A percentile compares a stretch with the other conserved stretches of the same genome.
phyloP scores from a whole-genome alignment of 1,284 basidiomycete genomes.

The Ceratobasidium sp. region DNA sequence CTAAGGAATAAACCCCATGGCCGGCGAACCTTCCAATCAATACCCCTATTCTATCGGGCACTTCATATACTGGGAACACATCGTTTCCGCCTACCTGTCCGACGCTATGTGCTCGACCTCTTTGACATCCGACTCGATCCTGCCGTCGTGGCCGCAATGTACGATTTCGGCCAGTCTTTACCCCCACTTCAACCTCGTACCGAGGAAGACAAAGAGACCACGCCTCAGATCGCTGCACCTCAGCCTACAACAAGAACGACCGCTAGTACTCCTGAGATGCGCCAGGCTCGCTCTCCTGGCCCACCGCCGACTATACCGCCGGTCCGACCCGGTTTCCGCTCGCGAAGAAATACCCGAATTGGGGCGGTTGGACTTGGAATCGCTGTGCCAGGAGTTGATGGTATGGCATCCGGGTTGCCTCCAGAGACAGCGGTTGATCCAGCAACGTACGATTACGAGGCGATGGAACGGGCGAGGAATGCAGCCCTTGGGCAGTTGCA shows the following conservation, averaged over 20 bases:
- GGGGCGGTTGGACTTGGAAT: conserved; percentile 37
- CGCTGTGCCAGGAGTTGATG: conserved; percentile 24
- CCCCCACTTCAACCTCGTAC: conserved; percentile 3
- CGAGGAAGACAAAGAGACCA: conserved; percentile 22
- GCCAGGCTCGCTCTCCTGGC: conserved; percentile 29
- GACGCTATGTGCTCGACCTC: conserved; percentile 91
- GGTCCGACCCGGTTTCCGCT: conserved; percentile 25
- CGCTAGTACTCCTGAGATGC: conserved; percentile 29
- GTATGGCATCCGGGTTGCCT: conserved; percentile 20
- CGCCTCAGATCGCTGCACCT: conserved; percentile 33
- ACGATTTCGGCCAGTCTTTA: conserved; percentile 26
- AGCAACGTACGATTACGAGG: conserved; percentile 36
- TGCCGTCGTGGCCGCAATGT: conserved; percentile 64
- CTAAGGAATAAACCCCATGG: conserved; percentile 80
- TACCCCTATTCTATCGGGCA: conserved; percentile 82
- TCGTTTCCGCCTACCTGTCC: conserved; percentile 88
- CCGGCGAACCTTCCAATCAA: conserved; percentile 73
- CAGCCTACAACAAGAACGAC: conserved; percentile 1
- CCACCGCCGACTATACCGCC: conserved; percentile 36
- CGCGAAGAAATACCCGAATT: conserved; percentile 37
- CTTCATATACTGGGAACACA: conserved; percentile 87
- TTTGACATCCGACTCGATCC: conserved; percentile 84
- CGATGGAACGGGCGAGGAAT: conserved; percentile 39
- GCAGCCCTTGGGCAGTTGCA: conserved; percentile 38
- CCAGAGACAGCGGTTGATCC: conserved; percentile 24